Evolutionary conservation across 129 eudicot species (phyloP), one percentile per base, ranked within the genome.

Genomic region (Flaveria bidentis): DNA sequence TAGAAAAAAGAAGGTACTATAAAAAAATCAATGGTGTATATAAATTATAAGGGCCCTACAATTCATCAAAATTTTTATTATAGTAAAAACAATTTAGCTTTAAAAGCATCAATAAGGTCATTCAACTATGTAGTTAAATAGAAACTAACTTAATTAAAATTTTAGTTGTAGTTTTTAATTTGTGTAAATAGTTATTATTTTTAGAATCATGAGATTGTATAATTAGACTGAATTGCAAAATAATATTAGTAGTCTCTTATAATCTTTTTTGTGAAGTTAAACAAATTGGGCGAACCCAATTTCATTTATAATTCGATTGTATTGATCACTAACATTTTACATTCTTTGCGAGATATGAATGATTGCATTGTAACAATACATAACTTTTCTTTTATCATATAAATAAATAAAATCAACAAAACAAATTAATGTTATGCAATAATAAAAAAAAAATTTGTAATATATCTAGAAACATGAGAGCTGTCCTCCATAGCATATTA

Each of bases 401-500:
- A 8, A 3, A 57, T 13, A 60, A 28, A 60, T 12, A 25, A 58
- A 0, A 58, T 58, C 41, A 23, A 3, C 66, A 23, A 60, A 60
- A 60, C 66, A 60, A 66, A 39, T 36, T 8, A n/a, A n/a, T n/a
- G n/a, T 66, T 65, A 36, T 2, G 3, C 28, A 17, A 30, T 9
- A 30, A 30, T 10, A 51, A 50, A 9, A 50, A 30, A 17, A 51
- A 50, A 16, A 50, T 30, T 52, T 30, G 49, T 8, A 16, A 16
- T 8, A n/a, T 16, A 30, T 76, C 36, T 75, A 64, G 52, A 75
- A 63, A 63, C 64, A 22, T 75, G 50, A 56, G 58, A 69, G 76
- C 70, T 78, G 76, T 78, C 50, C 47, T 69, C 70, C 67, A 78
- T 41, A 25, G 41, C 15, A 57, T 58, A 44, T 58, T 69, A 61